Evolutionary conservation across 139 green algal species (phyloP), one percentile per base, ranked within the genome.

Genomic region (Micractinium sp.): DNA sequence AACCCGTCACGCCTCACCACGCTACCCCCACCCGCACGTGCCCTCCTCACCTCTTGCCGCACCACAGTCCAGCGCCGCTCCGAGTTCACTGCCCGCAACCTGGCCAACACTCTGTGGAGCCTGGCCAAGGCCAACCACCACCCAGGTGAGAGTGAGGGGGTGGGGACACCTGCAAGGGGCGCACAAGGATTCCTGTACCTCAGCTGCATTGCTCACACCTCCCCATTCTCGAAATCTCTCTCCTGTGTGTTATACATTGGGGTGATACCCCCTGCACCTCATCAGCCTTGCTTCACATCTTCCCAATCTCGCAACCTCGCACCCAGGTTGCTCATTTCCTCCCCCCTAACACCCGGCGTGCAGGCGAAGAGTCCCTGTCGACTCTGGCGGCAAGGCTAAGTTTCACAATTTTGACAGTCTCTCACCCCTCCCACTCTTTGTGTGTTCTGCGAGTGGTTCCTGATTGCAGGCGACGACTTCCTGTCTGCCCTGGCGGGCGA

Each of bases 61-160:
- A 56, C 47, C 33, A 41, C 87, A 90, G 87, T 85, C 15, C 15
- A 88, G 35, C 88, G 88, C 33, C 69, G 73, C 33, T 5, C 22
- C 0, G 83, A 91, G 79, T 91, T 93, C 79, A 90, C 88, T 3
- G 89, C 89, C 0, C 90, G 93, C 66, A 95, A 95, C 90, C 77
- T 94, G 25, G 82, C 82, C 81, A 95, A 95, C 87, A 89, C 86
- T 15, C 38, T 95, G 36, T 95, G 93, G 91, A 81, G 31, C 33
- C 85, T 95, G 67, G 93, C 93, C 36, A 95, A 94, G 87, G 90
- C 94, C 82, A 88, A 90, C 38, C 82, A 93, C 88, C 71, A 91
- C 39, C 91, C 92, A 25, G 90, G 89, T 87, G 67, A 7, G 67
- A 0, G n/a, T 35, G 67, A 22, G 67, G 67, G n/a, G n/a, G n/a